Evolutionary conservation across 169 alveolate genomes (phyloP).

Genomic region (Plasmodium vivax): DNA sequence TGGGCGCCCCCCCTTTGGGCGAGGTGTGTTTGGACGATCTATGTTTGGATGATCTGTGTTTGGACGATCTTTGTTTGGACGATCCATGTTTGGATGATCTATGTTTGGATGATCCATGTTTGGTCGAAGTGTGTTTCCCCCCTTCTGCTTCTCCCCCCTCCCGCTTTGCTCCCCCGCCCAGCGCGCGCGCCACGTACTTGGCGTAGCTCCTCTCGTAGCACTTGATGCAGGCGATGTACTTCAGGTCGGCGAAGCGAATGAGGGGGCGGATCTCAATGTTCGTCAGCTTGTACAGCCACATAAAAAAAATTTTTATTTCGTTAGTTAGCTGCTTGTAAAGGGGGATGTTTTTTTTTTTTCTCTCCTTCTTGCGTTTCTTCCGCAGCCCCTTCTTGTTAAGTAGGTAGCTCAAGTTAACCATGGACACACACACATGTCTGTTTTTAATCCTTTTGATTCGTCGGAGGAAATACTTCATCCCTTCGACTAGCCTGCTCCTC

Average conservation of each 20-base stretch:
- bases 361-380: slow-evolving; percentile 17
- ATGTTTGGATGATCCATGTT: not conserved
- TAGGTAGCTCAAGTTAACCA: slow-evolving; percentile 4
- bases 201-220: slow-evolving; percentile 34
- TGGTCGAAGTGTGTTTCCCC: not conserved
- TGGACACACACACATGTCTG: slow-evolving; percentile 1
- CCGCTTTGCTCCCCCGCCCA: not conserved
- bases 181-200: not conserved
- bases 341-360: slow-evolving; percentile 19
- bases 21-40: not conserved
- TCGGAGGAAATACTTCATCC: slow-evolving; percentile 18
- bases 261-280: slow-evolving; percentile 66
- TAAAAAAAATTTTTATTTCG: slow-evolving; percentile 60
- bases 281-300: slow-evolving; percentile 64
- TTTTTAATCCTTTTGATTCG: slow-evolving; percentile 48
- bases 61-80: not conserved
- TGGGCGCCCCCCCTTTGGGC: not conserved
- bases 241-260: slow-evolving; percentile 48
- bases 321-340: slow-evolving; percentile 55
- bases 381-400: slow-evolving; percentile 11
- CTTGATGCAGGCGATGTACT: slow-evolving; percentile 17
- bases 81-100: not conserved
- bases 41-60: not conserved
- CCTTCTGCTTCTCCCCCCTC: not conserved
- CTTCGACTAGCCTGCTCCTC: slow-evolving; percentile 32